Base-by-base conservation (phyloP, 257 asterid species). In the Fraxinus anomala region DNA sequence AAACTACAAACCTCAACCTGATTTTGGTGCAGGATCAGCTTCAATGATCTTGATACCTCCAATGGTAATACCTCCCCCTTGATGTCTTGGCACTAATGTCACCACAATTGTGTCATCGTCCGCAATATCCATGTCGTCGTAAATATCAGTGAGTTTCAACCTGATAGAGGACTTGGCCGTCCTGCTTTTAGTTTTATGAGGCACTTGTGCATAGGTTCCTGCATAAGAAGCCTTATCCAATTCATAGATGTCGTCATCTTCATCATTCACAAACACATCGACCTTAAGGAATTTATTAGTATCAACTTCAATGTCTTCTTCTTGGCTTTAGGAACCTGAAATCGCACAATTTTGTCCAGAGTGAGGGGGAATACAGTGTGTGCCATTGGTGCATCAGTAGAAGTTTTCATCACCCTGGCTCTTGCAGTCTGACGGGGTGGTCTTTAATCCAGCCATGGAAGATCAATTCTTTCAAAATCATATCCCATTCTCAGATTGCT, bases 141-240 rank as follows among this genome's bases (percentile, higher is more conserved):
- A 80, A n/a, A 88, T 13, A 39, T 91, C 96, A 8, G 88, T 87
- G 21, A 91, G 74, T 40, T 77, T 86, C 86, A 89, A 75, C 10
- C 83, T 83, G 81, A 91, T 66, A 30, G 78, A 66, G 26, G 89
- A 86, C 73, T 86, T 83, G 2, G 76, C 76, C 39, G 80, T 59
- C 30, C 9, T 75, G 17, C 65, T 81, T 0, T 65, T 31, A 49
- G 82, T 42, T 70, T 80, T 80, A 63, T 87, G 96, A 0, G 93
- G 96, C 80, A 90, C 86, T 63, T 87, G 88, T 49, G 87, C 89
- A 33, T 89, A 91, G 10, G 93, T 89, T 13, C 96, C 96, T 1
- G 86, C 91, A 68, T 87, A 91, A 73, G 91, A 92, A 33, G 85
- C 84, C 86, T 86, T 83, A 59, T 87, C 87, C 9, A 89, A 88